Evolutionary conservation across 345 rosid species (phyloP).

Genomic region (Acer saccharum): DNA sequence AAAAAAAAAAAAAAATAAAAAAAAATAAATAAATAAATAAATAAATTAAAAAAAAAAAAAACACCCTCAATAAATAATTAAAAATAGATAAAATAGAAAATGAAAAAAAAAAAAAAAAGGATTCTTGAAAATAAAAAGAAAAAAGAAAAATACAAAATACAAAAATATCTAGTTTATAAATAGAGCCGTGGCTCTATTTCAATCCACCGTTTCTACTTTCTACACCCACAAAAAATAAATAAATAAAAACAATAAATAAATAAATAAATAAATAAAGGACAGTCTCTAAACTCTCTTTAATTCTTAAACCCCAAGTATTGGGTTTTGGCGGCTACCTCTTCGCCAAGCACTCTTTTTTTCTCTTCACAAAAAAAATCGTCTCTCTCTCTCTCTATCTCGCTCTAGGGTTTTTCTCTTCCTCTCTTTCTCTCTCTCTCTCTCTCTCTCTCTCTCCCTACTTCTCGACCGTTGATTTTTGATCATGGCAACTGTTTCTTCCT

Average conservation of each 20-base stretch:
- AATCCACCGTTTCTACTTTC: constrained; percentile 19
- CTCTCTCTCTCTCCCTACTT: constrained; percentile 18
- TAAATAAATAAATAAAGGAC: not conserved
- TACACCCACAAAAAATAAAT: not conserved
- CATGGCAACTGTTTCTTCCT: constrained; percentile 51
- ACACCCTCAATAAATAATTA: too few species aligned
- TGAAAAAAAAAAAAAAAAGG: too few species aligned
- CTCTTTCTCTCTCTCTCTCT: too few species aligned
- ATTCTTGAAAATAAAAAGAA: not conserved
- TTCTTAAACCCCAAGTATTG: constrained; percentile 38
- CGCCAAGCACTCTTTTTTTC: constrained; percentile 29
- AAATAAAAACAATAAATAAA: not conserved
- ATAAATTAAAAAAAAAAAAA: too few species aligned
- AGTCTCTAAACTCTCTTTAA: not conserved
- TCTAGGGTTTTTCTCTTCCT: constrained; percentile 40
- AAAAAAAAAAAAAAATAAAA: too few species aligned
- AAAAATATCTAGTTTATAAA: not conserved
- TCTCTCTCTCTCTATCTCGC: not conserved
- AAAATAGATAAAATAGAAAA: too few species aligned
- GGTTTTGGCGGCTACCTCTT: constrained; percentile 50
- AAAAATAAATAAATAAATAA: too few species aligned
- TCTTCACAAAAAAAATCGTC: constrained; percentile 5
- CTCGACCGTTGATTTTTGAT: constrained; percentile 25
- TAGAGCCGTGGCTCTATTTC: constrained; percentile 12
- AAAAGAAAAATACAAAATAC: not conserved